Conservation (phyloP, 371 early-diverging fungal genomes). For the Cladochytrium tenue region DNA sequence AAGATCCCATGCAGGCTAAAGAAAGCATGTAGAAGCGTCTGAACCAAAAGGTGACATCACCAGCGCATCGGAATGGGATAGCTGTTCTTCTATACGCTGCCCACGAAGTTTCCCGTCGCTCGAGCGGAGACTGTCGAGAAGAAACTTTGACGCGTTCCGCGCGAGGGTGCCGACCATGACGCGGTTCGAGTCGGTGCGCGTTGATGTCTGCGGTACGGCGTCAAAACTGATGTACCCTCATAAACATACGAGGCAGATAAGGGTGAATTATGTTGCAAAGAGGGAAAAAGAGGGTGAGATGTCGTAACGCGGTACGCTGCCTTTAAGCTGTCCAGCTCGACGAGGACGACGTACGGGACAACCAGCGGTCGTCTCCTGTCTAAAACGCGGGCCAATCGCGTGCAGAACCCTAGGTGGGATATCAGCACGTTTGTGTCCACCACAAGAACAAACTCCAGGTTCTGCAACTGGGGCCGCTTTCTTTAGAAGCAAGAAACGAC, state of each 20-base stretch:
- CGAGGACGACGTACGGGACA: slow-evolving; percentile 14
- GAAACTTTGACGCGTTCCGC: not conserved
- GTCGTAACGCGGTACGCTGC: too few species aligned
- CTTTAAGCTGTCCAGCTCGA: slow-evolving; percentile 16
- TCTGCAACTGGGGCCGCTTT: not conserved
- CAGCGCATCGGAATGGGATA: too few species aligned
- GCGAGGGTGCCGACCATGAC: not conserved
- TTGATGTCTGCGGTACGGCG: not conserved
- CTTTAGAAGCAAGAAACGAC: too few species aligned
- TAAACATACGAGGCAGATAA: too few species aligned
- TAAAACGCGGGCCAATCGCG: not conserved
- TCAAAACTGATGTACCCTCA: too few species aligned
- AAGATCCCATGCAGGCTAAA: too few species aligned
- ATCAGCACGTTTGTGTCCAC: slow-evolving; percentile 18
- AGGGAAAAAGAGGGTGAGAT: too few species aligned
- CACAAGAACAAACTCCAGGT: slow-evolving; percentile 2
- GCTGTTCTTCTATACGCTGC: not conserved
- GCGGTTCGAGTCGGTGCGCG: not conserved
- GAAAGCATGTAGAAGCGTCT: too few species aligned
- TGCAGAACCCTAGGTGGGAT: slow-evolving; percentile 12
- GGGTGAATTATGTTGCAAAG: too few species aligned
- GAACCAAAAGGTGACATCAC: too few species aligned
- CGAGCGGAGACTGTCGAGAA: not conserved
- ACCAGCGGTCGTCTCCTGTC: not conserved
- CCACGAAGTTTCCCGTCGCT: not conserved